Percentiles rank a stretch among this genome's conserved stretches.
phyloP scores from a whole-genome alignment of 1,284 basidiomycete species.

The Apiotrichum sp. region DNA sequence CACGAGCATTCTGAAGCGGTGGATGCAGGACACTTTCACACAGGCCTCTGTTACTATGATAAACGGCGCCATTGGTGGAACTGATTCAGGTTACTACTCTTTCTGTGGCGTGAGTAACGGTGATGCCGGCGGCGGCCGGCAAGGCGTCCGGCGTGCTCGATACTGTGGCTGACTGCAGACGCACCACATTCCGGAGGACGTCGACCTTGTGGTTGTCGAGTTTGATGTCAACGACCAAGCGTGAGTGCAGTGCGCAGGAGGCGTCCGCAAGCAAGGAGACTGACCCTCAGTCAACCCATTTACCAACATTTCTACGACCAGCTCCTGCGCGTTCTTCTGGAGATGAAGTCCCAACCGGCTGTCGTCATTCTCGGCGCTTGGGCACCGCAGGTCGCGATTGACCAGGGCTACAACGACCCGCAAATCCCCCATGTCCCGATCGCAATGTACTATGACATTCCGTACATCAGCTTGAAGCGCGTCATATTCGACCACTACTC shows the following conservation, averaged over 20 bases:
- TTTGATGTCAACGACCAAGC: constrained; percentile 47
- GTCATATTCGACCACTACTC: constrained; percentile 43
- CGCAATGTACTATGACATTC: constrained; percentile 46
- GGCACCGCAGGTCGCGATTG: constrained; percentile 41
- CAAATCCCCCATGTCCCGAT: constrained; percentile 44
- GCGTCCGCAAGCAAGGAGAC: not conserved
- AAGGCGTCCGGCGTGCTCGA: not conserved
- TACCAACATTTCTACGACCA: constrained; percentile 46
- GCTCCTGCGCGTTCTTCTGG: constrained; percentile 43
- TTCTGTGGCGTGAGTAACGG: constrained; percentile 39
- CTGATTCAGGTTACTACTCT: constrained; percentile 46
- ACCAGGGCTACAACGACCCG: constrained; percentile 45
- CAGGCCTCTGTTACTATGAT: constrained; percentile 19
- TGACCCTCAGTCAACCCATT: constrained; percentile 23
- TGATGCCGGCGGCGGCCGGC: not conserved
- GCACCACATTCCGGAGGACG: constrained; percentile 42
- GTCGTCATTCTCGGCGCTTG: constrained; percentile 45
- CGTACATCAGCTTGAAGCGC: constrained; percentile 44
- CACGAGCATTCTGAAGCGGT: constrained; percentile 32
- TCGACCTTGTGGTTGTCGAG: constrained; percentile 44
- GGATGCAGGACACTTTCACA: constrained; percentile 38
- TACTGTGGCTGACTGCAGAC: constrained; percentile 21
- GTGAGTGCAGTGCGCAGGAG: constrained; percentile 16
- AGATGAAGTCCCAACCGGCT: constrained; percentile 41
- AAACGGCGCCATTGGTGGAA: constrained; percentile 46